These are phyloP conservation scores for Orbilia brochopaga DNA, from an alignment of 2,329 filamentous ascomycete genomes.

Conservation along the genomic window DNA sequence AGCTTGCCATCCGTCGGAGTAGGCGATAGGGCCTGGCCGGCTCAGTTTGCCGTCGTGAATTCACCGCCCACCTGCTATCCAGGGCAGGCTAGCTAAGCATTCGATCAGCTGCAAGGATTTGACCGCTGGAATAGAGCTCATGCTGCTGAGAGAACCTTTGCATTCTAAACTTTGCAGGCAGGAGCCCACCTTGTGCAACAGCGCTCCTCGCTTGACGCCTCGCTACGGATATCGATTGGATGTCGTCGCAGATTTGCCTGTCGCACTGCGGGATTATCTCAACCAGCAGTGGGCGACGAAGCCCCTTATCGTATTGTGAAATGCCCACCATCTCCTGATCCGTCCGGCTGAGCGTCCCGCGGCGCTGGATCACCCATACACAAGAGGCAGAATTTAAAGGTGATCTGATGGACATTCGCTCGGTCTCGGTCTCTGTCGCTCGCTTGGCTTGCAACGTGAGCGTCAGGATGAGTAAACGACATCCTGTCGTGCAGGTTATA, in stretches of 20 bases:
- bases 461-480: no score
- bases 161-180: constrained; percentile 17
- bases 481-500: no score
- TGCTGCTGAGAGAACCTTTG: background rate
- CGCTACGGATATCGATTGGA: background rate
- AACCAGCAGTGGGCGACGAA: background rate
- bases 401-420: no score
- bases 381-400: no score
- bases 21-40: background rate
- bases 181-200: constrained; percentile 13
- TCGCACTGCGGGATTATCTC: constrained; percentile 1
- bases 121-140: no score
- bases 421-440: no score
- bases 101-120: constrained; percentile 21
- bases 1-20: background rate
- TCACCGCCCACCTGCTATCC: no score
- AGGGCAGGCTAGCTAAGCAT: constrained; percentile 11
- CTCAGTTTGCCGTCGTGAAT: background rate
- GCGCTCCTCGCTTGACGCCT: background rate
- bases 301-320: background rate
- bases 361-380: background rate
- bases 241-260: constrained; percentile 3
- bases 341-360: background rate
- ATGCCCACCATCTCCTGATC: background rate
- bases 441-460: no score